A percentile compares a stretch with the other conserved stretches of the same genome.
Evolutionary conservation across 169 alveolate genomes (phyloP).

Genomic region (Hepatocystis sp.): DNA sequence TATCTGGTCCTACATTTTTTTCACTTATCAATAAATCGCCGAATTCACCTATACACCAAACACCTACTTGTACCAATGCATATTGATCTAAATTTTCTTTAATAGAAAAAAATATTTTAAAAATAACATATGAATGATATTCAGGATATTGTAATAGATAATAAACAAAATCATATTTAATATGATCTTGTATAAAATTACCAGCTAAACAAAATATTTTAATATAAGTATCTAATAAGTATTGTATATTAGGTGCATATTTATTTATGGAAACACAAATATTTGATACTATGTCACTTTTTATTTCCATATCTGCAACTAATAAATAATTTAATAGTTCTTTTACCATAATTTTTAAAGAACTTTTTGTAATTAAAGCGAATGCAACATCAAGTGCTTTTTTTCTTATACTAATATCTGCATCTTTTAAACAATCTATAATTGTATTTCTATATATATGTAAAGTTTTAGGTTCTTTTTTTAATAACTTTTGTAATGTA

Average conservation of each 20-base stretch:
- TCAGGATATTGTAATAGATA: slow-evolving; percentile 85
- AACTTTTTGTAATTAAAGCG: slow-evolving; percentile 93
- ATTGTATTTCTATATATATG: slow-evolving; percentile 81
- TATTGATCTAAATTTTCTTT: slow-evolving; percentile 89
- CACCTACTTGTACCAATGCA: slow-evolving; percentile 91
- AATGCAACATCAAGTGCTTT: slow-evolving; percentile 97
- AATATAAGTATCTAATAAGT: slow-evolving; percentile 91
- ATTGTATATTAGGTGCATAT: slow-evolving; percentile 90
- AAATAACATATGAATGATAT: slow-evolving; percentile 87
- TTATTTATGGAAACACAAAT: slow-evolving; percentile 88
- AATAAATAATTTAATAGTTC: slow-evolving; percentile 93
- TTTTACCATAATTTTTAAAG: slow-evolving; percentile 93
- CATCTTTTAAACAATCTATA: slow-evolving; percentile 94
- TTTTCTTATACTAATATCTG: slow-evolving; percentile 96
- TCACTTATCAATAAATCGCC: slow-evolving; percentile 77
- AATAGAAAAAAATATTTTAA: slow-evolving; percentile 87
- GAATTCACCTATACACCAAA: slow-evolving; percentile 94
- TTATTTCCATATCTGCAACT: slow-evolving; percentile 91
- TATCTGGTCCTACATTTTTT: slow-evolving; percentile 74
- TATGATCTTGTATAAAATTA: slow-evolving; percentile 86
- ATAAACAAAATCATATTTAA: slow-evolving; percentile 85
- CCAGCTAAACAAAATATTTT: slow-evolving; percentile 94
- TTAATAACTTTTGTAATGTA: slow-evolving; percentile 92
- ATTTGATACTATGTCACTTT: slow-evolving; percentile 92
- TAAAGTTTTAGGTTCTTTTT: slow-evolving; percentile 88